Conservation (phyloP, 1,284 basidiomycete species). For the Heterobasidion parviporum region DNA sequence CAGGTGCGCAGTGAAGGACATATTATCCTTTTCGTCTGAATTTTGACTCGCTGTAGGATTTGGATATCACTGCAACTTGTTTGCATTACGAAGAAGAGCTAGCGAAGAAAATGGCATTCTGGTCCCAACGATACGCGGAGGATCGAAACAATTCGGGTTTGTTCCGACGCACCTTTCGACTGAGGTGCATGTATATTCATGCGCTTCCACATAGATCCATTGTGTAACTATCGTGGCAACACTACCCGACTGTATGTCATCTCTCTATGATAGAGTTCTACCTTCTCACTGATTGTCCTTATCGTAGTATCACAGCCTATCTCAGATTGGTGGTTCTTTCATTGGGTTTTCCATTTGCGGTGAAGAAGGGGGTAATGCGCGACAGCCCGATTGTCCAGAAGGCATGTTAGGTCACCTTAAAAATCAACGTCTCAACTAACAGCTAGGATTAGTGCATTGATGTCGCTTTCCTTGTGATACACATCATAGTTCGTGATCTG, state of each 20-base stretch:
- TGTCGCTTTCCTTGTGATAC: constrained; percentile 39
- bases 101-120: constrained; percentile 25
- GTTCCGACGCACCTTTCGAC: constrained; percentile 9
- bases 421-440: neutral
- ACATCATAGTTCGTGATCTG: constrained; percentile 36
- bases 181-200: neutral
- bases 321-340: constrained; percentile 45
- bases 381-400: constrained; percentile 31
- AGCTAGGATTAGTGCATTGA: constrained; percentile 27
- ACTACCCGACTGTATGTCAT: constrained; percentile 35
- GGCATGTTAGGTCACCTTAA: constrained; percentile 8
- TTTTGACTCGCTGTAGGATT: constrained; percentile 15
- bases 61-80: constrained; percentile 23
- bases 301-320: constrained; percentile 39
- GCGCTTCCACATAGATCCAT: constrained; percentile 23
- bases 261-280: neutral
- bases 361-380: constrained; percentile 28
- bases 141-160: constrained; percentile 29
- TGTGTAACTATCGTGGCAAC: constrained; percentile 37
- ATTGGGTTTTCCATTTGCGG: constrained; percentile 37
- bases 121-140: constrained; percentile 30
- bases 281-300: neutral
- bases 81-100: constrained; percentile 29
- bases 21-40: neutral
- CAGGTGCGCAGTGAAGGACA: neutral